These are phyloP conservation scores for Jaenimonas drosophilae DNA, from an alignment of 208 protist species.

Conservation along the genomic window DNA sequence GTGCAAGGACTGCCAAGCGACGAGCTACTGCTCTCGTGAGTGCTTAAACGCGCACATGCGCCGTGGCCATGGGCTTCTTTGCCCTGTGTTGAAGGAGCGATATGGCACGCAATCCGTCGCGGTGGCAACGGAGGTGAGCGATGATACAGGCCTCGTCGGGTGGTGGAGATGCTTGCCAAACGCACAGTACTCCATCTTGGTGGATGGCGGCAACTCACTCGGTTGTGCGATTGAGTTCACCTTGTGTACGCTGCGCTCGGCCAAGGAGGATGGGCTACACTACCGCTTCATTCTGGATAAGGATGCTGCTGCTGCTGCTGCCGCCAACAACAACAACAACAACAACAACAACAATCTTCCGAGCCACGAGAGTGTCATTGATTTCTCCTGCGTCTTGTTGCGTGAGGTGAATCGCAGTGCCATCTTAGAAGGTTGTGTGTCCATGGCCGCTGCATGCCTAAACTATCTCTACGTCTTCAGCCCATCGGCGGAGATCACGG, in stretches of 20 bases:
- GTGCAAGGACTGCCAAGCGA: constrained; percentile 64
- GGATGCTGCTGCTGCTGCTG: constrained; percentile 2
- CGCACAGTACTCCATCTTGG: constrained; percentile 55
- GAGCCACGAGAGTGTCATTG: constrained; percentile 47
- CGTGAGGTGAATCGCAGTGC: constrained; percentile 72
- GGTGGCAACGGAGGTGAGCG: constrained; percentile 50
- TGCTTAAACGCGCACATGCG: constrained; percentile 68
- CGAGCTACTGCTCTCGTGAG: constrained; percentile 70
- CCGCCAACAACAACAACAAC: not conserved
- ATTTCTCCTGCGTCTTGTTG: constrained; percentile 65
- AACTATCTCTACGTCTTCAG: constrained; percentile 79
- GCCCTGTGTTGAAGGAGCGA: constrained; percentile 34
- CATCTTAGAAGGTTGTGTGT: constrained; percentile 58
- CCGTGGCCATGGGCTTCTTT: constrained; percentile 55
- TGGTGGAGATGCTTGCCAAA: constrained; percentile 76
- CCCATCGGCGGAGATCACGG: constrained; percentile 44
- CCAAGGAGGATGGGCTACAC: constrained; percentile 52
- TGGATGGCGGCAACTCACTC: constrained; percentile 58
- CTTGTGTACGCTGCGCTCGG: constrained; percentile 51
- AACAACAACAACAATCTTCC: constrained; percentile 6
- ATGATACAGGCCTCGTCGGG: constrained; percentile 53
- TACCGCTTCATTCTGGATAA: constrained; percentile 50
- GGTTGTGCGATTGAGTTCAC: constrained; percentile 63
- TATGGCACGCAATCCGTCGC: constrained; percentile 56
- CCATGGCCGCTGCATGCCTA: constrained; percentile 75